Percentiles rank a stretch among this genome's conserved stretches.
phyloP scores from a whole-genome alignment of 208 protist species.

The Porcisia deanei region DNA sequence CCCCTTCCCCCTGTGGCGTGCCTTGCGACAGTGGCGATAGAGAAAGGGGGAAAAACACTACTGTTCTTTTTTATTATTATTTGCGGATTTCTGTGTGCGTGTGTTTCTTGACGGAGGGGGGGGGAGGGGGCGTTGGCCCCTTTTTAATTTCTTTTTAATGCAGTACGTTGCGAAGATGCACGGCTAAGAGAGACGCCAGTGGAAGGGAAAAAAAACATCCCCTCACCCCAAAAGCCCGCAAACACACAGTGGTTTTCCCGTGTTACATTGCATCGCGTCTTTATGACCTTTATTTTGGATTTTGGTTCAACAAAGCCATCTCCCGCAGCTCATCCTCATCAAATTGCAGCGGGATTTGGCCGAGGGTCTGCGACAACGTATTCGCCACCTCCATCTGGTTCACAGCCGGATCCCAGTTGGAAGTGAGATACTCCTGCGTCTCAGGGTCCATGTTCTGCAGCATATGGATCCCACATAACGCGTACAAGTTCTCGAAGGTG shows the following conservation, averaged over 20 bases:
- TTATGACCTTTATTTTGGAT: too few relatives aligned
- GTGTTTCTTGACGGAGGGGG: not conserved
- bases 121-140: not conserved
- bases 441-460: slow-evolving; percentile 46
- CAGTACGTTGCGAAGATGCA: not conserved
- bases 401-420: slow-evolving; percentile 31
- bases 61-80: not conserved
- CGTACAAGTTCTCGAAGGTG: slow-evolving; percentile 74
- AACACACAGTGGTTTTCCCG: not conserved
- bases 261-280: not conserved
- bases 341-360: slow-evolving; percentile 50
- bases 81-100: slow-evolving; percentile 3
- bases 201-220: too few relatives aligned
- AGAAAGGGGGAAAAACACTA: too few relatives aligned
- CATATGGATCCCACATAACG: slow-evolving; percentile 72
- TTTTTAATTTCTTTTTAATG: not conserved
- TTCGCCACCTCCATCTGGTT: slow-evolving; percentile 29
- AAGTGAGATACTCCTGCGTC: slow-evolving; percentile 35
- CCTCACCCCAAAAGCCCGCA: not conserved
- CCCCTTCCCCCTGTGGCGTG: not conserved
- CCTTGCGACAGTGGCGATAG: not conserved
- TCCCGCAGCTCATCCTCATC: slow-evolving; percentile 43
- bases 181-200: not conserved
- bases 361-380: slow-evolving; percentile 40
- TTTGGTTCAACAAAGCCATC: slow-evolving; percentile 29